Base-by-base conservation (phyloP, 441 rosid species). In the Adansonia gregorii region DNA sequence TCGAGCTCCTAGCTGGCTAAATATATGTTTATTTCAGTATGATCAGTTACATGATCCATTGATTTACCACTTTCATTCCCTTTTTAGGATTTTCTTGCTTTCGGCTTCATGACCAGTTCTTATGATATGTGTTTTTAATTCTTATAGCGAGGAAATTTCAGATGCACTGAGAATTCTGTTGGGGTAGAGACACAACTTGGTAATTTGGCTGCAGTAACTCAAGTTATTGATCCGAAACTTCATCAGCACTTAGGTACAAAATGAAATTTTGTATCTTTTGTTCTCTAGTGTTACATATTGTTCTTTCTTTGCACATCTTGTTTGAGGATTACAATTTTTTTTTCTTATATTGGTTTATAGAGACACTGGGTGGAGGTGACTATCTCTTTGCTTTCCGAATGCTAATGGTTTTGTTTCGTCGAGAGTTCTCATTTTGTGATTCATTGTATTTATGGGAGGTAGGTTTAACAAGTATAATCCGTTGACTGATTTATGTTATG, bases 381-480 rank as follows among this genome's bases (percentile, higher is more conserved):
- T 95, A 94, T 81, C 89, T 94, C 56, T 95, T 95, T 85, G 98
- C 99, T 17, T 85, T 95, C 84, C 87, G 98, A 78, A 95, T 95
- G 99, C 90, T 95, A 63, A 92, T 95, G 98, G 99, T 95, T 78
- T 84, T 91, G 80, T 95, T 95, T 84, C 97, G 99, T 69, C 89
- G 99, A 80, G 99, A 95, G 80, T 95, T 95, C 83, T 95, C 99
- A 0, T 95, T 94, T 77, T 88, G 98, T n/a, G 98, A 95, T 82
- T 94, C 98, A 0, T 86, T 95, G 74, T 95, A 91, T 85, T 94
- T 95, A 5, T 95, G 99, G 99, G 99, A 95, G 99, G 98, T 92
- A 90, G 73, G 22, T 54, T 83, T 75, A 51, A 63, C 72, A 72
- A 56, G 1, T 54, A 78, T 67, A 60, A 49, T 14, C 4, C 48